phyloP scores from a whole-genome alignment of 495 filamentous ascomycete genomes.

The Hypoxylon intermedium region DNA sequence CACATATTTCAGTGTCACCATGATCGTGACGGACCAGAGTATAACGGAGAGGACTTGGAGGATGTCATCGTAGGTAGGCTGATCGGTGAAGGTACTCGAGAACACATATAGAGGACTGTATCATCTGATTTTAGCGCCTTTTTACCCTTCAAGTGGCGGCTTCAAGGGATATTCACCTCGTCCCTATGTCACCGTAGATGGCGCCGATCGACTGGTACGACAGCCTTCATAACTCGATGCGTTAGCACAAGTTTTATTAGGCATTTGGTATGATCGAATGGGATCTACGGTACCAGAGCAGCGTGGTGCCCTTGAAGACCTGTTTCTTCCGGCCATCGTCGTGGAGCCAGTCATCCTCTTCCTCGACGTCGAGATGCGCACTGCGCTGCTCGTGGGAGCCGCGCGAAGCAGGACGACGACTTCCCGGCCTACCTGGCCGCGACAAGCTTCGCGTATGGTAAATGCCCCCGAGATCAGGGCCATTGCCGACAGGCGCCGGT shows the following conservation, averaged over 20 bases:
- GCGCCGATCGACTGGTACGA: constrained; percentile 75
- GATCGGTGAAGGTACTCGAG: constrained; percentile 69
- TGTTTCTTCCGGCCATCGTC: constrained; percentile 49
- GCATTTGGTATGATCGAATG: not conserved
- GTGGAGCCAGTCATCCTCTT: constrained; percentile 49
- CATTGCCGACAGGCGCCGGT: constrained; percentile 6
- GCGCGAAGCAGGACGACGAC: constrained; percentile 38
- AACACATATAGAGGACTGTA: constrained; percentile 71
- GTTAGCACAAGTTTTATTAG: constrained; percentile 10
- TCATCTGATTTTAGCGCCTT: not conserved
- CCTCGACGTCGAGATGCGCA: constrained; percentile 44
- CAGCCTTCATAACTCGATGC: constrained; percentile 50
- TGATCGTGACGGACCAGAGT: constrained; percentile 75
- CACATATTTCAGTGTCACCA: constrained; percentile 78
- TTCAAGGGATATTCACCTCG: constrained; percentile 47
- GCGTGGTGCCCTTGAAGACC: constrained; percentile 51
- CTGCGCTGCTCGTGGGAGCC: constrained; percentile 30
- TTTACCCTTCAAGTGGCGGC: too few species aligned
- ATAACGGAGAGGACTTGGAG: constrained; percentile 75
- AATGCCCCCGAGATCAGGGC: constrained; percentile 43
- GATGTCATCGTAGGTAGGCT: constrained; percentile 66
- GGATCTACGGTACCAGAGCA: constrained; percentile 48
- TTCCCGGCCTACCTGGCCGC: constrained; percentile 25
- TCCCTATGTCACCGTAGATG: constrained; percentile 81
- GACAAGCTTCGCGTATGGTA: constrained; percentile 50